These are phyloP conservation scores for Triangularia verruculosa DNA, from an alignment of 2,329 filamentous ascomycete genomes.

Conservation along the genomic window DNA sequence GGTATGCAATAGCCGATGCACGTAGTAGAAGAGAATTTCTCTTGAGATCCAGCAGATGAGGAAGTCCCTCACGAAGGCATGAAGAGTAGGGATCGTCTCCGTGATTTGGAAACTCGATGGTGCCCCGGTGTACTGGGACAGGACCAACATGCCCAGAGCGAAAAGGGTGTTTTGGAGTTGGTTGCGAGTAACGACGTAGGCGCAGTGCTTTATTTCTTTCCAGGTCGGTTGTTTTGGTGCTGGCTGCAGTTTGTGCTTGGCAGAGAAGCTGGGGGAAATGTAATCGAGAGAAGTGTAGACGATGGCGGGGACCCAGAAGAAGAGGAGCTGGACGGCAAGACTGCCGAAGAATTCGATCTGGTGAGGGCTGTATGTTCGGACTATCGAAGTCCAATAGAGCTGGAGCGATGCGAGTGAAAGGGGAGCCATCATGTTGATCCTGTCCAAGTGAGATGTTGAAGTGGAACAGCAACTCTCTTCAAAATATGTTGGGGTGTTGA, in stretches of 20 bases:
- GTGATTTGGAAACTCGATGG: slow-evolving; percentile 40
- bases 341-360: slow-evolving; percentile 42
- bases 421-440: background rate
- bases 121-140: slow-evolving; percentile 15
- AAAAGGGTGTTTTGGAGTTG: slow-evolving; percentile 41
- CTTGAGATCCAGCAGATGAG: slow-evolving; percentile 41
- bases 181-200: slow-evolving; percentile 45
- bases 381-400: slow-evolving; percentile 23
- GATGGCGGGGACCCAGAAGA: slow-evolving; percentile 45
- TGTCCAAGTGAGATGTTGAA: too few species aligned
- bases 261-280: slow-evolving; percentile 46
- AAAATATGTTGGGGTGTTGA: background rate
- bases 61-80: slow-evolving; percentile 41
- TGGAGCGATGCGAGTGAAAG: background rate
- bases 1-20: slow-evolving; percentile 51
- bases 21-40: slow-evolving; percentile 55
- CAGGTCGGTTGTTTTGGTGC: slow-evolving; percentile 47
- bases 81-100: slow-evolving; percentile 34
- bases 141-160: slow-evolving; percentile 25
- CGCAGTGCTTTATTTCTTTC: slow-evolving; percentile 44
- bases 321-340: slow-evolving; percentile 39
- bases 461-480: background rate
- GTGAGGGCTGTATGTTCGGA: slow-evolving; percentile 24
- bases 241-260: slow-evolving; percentile 53
- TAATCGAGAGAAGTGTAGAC: slow-evolving; percentile 43